Evolutionary conservation across 75 land plant genomes (phyloP).

Genomic region (Sequoia sempervirens): DNA sequence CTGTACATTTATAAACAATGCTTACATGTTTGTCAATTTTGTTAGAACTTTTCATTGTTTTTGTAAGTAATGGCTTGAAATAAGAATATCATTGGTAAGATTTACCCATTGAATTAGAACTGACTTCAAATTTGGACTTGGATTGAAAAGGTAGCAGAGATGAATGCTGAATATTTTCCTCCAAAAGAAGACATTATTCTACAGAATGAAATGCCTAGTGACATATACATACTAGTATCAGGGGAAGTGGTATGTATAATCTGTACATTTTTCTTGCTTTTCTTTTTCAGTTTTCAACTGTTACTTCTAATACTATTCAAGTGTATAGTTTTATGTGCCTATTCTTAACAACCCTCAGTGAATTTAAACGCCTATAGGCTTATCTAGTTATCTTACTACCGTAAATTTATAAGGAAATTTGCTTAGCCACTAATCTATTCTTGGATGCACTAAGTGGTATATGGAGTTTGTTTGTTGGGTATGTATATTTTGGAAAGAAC

Average conservation of each 20-base stretch:
- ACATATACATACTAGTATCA: conserved; percentile 28
- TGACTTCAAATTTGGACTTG: not conserved
- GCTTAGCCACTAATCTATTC: not conserved
- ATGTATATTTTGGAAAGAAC: not conserved
- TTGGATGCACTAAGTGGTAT: not conserved
- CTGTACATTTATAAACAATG: not conserved
- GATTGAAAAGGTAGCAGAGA: conserved; percentile 33
- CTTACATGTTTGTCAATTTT: not conserved
- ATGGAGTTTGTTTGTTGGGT: not conserved
- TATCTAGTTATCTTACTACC: not conserved
- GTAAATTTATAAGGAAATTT: not conserved
- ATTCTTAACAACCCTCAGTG: not conserved
- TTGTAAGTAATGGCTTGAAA: not conserved
- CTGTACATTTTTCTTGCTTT: not conserved
- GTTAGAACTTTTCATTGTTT: not conserved
- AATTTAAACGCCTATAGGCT: not conserved
- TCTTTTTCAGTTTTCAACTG: not conserved
- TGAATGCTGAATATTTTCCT: conserved; percentile 40
- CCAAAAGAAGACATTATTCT: conserved; percentile 35
- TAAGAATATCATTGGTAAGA: not conserved
- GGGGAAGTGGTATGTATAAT: conserved; percentile 24
- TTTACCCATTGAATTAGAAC: not conserved
- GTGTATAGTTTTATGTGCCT: not conserved
- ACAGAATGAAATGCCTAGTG: conserved; percentile 32
- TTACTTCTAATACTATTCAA: not conserved